Conservation (phyloP, 2,329 filamentous ascomycete genomes). For the Lasiodiplodia sp. region DNA sequence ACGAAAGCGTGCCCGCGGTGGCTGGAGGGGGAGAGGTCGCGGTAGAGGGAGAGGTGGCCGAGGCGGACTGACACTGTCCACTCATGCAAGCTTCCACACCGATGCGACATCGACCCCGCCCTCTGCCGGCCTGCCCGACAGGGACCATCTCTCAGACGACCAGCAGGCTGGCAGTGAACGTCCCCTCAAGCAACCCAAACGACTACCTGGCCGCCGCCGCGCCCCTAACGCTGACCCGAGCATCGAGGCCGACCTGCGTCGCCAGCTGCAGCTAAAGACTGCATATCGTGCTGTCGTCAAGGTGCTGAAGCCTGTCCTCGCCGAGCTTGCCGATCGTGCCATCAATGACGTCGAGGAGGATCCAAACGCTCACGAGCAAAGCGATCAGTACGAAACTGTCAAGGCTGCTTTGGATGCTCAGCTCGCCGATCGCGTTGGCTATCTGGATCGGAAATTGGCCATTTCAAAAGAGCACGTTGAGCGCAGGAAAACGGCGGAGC, state of each 20-base stretch:
- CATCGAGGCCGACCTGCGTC: conserved; percentile 57
- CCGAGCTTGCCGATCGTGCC: conserved; percentile 69
- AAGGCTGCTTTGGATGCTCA: conserved; percentile 60
- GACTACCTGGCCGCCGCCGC: conserved; percentile 53
- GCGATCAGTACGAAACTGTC: conserved; percentile 61
- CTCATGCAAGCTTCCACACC: conserved; percentile 28
- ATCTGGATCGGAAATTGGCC: conserved; percentile 47
- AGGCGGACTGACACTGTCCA: conserved; percentile 11
- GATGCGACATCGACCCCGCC: conserved; percentile 39
- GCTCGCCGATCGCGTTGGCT: conserved; percentile 49
- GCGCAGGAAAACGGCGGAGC: conserved; percentile 44
- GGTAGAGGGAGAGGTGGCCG: conserved; percentile 28
- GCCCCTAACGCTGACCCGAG: conserved; percentile 55
- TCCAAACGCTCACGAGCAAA: conserved; percentile 60
- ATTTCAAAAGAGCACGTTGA: conserved; percentile 48
- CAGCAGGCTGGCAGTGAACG: conserved; percentile 41
- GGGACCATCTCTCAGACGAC: conserved; percentile 34
- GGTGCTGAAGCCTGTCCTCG: conserved; percentile 68
- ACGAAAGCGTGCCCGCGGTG: conserved; percentile 23
- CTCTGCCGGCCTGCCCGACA: conserved; percentile 42
- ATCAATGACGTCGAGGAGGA: conserved; percentile 65
- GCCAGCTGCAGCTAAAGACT: conserved; percentile 71
- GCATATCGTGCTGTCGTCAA: conserved; percentile 69
- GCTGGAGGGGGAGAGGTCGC: conserved; percentile 19
- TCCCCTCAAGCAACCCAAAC: conserved; percentile 45